Conservation (phyloP, 768 basidiomycete species). For the Tulasnella sp. region DNA sequence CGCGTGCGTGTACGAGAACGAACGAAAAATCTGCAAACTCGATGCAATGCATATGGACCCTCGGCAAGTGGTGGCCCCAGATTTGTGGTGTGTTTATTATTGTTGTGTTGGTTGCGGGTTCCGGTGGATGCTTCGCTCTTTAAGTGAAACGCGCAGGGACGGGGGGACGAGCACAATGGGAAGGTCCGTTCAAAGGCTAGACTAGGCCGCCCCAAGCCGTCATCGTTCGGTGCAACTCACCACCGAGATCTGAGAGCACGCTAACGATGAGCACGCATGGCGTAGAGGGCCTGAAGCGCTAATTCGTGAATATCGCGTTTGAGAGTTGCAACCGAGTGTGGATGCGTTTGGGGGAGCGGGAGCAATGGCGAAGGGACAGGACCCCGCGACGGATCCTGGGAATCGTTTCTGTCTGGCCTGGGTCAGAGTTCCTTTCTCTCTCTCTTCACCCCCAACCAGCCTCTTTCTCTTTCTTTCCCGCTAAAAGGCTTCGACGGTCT, state of each 20-base stretch:
- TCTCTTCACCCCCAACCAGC: not conserved
- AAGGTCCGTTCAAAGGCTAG: not conserved
- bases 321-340: not conserved
- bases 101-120: not conserved
- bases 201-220: not conserved
- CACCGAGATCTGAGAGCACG: not conserved
- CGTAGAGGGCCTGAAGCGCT: not conserved
- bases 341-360: not conserved
- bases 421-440: slow-evolving; percentile 8
- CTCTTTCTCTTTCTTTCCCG: not conserved
- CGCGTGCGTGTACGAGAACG: not conserved
- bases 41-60: too few relatives aligned
- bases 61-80: too few relatives aligned
- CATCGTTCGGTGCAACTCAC: not conserved
- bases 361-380: not conserved
- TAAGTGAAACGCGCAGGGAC: slow-evolving; percentile 2
- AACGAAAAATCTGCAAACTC: not conserved
- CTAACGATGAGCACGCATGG: not conserved
- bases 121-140: slow-evolving; percentile 1
- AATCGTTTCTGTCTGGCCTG: slow-evolving; percentile 9
- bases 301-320: not conserved
- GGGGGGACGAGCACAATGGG: not conserved
- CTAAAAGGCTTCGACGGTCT: not conserved
- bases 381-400: slow-evolving; percentile 4
- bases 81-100: not conserved